Conservation (phyloP, 208 protist genomes). For the Balamuthia mandrillaris region DNA sequence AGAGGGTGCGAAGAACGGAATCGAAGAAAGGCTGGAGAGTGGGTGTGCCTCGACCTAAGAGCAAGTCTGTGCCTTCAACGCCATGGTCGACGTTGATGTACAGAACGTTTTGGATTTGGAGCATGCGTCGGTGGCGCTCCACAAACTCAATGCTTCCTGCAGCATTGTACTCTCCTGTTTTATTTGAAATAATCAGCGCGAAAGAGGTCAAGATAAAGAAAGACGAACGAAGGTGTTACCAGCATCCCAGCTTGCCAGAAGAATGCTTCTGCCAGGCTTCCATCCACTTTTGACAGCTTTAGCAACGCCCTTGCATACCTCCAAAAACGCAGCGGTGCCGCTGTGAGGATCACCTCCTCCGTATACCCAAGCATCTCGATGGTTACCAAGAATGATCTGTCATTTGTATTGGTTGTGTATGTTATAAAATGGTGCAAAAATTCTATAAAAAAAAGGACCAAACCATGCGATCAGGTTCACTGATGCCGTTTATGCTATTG, state of each 20-base stretch:
- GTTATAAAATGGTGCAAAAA: too few species aligned
- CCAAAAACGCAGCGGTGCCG: constrained; percentile 27
- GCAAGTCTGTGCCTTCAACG: constrained; percentile 9
- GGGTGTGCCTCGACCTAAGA: too few species aligned
- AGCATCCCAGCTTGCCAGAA: too few species aligned
- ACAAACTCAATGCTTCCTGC: constrained; percentile 28
- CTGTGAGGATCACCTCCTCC: constrained; percentile 35
- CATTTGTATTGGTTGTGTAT: too few species aligned
- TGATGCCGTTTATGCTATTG: not conserved
- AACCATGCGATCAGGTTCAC: constrained; percentile 18
- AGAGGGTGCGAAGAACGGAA: too few species aligned
- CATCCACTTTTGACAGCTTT: not conserved
- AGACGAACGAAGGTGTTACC: too few species aligned
- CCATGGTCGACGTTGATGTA: constrained; percentile 42
- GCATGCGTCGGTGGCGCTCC: not conserved
- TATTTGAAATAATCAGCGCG: too few species aligned
- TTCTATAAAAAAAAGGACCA: too few species aligned
- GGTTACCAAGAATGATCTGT: too few species aligned
- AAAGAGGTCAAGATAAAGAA: too few species aligned
- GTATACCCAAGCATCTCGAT: constrained; percentile 43
- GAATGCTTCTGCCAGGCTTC: constrained; percentile 28
- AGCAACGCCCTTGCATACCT: not conserved
- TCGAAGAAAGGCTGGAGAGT: not conserved
- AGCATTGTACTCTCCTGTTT: constrained; percentile 36
- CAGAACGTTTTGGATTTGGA: not conserved